phyloP scores from a whole-genome alignment of 1,284 basidiomycete species.

The Takashimella koratensis region DNA sequence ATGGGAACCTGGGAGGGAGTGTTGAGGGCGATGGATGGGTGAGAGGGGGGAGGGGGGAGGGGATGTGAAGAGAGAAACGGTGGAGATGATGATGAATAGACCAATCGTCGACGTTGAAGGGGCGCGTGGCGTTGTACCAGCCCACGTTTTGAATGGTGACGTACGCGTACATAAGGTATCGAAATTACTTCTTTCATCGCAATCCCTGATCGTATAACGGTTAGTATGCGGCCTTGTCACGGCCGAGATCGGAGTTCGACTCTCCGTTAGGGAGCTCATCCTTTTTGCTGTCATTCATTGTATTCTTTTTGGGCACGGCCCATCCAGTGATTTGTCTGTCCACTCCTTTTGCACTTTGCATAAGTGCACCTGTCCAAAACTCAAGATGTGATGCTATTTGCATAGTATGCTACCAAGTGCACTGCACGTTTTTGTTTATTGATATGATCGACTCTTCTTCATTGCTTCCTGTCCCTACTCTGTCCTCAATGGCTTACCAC shows the following conservation, averaged over 20 bases:
- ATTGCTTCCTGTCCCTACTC: not conserved
- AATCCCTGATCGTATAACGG: constrained; percentile 29
- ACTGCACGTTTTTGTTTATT: not conserved
- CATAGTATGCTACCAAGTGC: not conserved
- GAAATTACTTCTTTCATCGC: too few species aligned
- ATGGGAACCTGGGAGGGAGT: not conserved
- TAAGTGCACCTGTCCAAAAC: too few species aligned
- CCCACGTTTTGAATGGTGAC: too few species aligned
- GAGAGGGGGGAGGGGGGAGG: constrained; percentile 1
- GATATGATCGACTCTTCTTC: not conserved
- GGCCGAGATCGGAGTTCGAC: constrained; percentile 27
- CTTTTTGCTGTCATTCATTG: constrained; percentile 10
- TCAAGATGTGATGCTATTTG: not conserved
- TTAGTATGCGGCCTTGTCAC: constrained; percentile 29
- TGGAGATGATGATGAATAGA: not conserved
- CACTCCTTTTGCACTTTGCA: not conserved
- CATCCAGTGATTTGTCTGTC: not conserved
- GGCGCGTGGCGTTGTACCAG: not conserved
- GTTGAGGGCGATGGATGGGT: not conserved
- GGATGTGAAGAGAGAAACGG: not conserved
- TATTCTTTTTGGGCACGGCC: not conserved
- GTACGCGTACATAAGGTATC: too few species aligned
- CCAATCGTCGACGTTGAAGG: too few species aligned
- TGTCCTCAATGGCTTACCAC: constrained; percentile 6
- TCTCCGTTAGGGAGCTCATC: constrained; percentile 23